Conservation (phyloP, 495 filamentous ascomycete species). For the Darksidea phi region DNA sequence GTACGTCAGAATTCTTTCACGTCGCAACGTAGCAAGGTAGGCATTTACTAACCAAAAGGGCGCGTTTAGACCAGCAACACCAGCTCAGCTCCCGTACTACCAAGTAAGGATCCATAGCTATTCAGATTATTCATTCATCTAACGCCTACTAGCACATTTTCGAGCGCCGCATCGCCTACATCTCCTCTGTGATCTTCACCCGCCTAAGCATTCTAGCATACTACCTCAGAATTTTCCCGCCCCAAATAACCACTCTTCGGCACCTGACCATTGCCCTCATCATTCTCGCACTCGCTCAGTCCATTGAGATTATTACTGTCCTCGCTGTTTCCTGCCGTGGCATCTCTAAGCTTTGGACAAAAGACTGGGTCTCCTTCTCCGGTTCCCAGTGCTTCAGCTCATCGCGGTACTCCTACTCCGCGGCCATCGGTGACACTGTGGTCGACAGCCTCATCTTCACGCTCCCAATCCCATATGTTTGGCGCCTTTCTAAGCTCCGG, state of each 20-base stretch:
- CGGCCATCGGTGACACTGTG: slow-evolving; percentile 23
- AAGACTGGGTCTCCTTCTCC: slow-evolving; percentile 6
- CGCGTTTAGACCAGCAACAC: neutral
- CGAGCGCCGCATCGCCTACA: slow-evolving; percentile 28
- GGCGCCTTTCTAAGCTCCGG: slow-evolving; percentile 5
- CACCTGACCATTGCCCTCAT: slow-evolving; percentile 1
- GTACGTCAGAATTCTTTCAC: neutral
- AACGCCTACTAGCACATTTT: slow-evolving; percentile 26
- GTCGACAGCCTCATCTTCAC: slow-evolving; percentile 23
- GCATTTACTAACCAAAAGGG: neutral
- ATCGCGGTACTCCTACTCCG: slow-evolving; percentile 16
- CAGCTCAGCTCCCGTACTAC: slow-evolving; percentile 5
- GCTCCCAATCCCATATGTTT: slow-evolving; percentile 27
- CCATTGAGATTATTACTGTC: slow-evolving; percentile 10
- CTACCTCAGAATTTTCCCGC: slow-evolving; percentile 28
- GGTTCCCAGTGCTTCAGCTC: slow-evolving; percentile 24
- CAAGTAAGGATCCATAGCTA: neutral
- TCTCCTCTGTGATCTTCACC: slow-evolving; percentile 20
- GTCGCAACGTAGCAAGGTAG: neutral
- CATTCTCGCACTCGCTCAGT: slow-evolving; percentile 8
- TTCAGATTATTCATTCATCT: neutral
- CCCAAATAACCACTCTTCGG: slow-evolving; percentile 8
- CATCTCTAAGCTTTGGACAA: slow-evolving; percentile 20
- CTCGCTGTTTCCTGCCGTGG: slow-evolving; percentile 15
- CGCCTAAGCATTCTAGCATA: slow-evolving; percentile 18